Conservation (phyloP, 192 early-diverging fungal genomes). For the Linnemannia elongata region DNA sequence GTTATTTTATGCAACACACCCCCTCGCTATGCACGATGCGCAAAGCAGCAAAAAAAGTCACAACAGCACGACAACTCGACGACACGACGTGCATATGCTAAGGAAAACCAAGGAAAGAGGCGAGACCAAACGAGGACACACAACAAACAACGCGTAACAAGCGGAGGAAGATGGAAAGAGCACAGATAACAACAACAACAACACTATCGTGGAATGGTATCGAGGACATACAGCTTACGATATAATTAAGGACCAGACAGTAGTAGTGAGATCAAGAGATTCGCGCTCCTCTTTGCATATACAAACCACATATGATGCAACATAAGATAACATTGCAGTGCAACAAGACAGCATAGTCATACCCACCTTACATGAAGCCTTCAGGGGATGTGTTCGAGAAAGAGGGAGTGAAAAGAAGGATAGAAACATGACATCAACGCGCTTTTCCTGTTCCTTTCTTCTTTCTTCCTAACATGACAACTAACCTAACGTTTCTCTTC, state of each 20-base stretch:
- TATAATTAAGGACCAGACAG: neutral
- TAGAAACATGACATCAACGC: neutral
- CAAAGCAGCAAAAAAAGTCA: neutral
- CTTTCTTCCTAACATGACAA: neutral
- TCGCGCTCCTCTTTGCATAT: too few relatives aligned
- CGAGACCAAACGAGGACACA: too few relatives aligned
- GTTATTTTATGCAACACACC: conserved; percentile 3
- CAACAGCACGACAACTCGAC: neutral
- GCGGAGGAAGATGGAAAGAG: neutral
- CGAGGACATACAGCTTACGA: neutral
- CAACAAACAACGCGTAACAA: neutral
- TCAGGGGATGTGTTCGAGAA: neutral
- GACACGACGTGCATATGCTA: neutral
- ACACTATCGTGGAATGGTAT: neutral
- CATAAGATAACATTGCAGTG: too few relatives aligned
- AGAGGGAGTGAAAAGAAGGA: neutral
- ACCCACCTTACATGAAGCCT: neutral
- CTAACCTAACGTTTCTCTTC: neutral
- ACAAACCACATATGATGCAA: too few relatives aligned
- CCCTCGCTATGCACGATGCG: neutral
- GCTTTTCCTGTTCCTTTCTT: neutral
- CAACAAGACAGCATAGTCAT: neutral
- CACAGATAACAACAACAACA: neutral
- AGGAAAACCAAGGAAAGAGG: neutral
- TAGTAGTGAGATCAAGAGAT: neutral